Percentiles rank a stretch among this genome's conserved stretches.
Conservation (phyloP, 1,139 yeast genomes). For the Pichia sp. region DNA sequence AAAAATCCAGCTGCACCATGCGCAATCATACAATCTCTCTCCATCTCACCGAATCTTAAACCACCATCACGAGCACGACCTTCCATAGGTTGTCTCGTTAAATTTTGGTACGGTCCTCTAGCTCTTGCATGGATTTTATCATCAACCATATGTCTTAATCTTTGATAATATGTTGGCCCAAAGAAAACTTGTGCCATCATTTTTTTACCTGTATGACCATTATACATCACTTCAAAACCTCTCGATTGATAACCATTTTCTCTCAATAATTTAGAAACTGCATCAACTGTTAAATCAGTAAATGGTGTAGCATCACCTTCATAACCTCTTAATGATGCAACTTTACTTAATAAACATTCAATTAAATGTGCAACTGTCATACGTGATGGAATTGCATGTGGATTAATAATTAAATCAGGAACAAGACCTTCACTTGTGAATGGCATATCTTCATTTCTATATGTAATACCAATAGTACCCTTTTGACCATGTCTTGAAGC, state of each 20-base stretch:
- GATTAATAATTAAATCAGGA: conserved; percentile 95
- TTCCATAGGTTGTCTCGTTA: conserved; percentile 98
- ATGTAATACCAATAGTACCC: conserved; percentile 99
- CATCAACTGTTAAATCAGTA: conserved; percentile 96
- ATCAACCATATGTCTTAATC: conserved; percentile 98
- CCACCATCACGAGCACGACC: conserved; percentile 99
- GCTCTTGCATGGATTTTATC: conserved; percentile 99
- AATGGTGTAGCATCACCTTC: conserved; percentile 99
- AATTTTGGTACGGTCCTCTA: conserved; percentile 96
- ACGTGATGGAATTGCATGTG: conserved; percentile 99
- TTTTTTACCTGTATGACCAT: conserved; percentile 98
- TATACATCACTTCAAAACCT: conserved; percentile 97
- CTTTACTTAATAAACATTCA: conserved; percentile 93
- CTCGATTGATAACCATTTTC: conserved; percentile 97
- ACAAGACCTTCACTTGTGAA: conserved; percentile 94
- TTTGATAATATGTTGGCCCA: conserved; percentile 98
- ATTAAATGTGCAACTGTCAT: conserved; percentile 99
- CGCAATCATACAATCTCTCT: conserved; percentile 99
- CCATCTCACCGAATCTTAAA: conserved; percentile 99
- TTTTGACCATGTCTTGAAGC: conserved; percentile 99
- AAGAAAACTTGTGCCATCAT: conserved; percentile 96
- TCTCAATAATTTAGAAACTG: conserved; percentile 81
- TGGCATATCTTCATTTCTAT: conserved; percentile 98
- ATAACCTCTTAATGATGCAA: conserved; percentile 87
- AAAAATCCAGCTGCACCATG: conserved; percentile 98